Base-by-base conservation (phyloP, 805 yeast genomes). In the Teunomyces tritomae region DNA sequence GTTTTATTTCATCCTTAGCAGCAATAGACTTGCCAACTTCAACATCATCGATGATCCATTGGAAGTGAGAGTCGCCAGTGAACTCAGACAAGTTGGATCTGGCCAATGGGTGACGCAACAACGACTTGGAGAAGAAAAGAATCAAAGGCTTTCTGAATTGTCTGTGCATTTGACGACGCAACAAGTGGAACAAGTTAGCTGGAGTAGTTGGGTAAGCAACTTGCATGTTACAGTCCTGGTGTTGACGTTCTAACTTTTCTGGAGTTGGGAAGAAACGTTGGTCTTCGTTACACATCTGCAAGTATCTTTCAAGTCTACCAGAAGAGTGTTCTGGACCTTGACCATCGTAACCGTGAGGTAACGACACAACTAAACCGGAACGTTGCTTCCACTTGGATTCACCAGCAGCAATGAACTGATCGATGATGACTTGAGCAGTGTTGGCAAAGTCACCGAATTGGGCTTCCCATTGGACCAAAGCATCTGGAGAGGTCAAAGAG, bases 271-370 rank as follows among this genome's bases (percentile, higher is more conserved):
- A 94, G 61, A 64, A 73, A 74, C 98, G 87, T 62, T 89, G 89
- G 70, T 94, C 99, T 76, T 94, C 99, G 68, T 91, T 91, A 65
- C 96, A 86, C 65, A 94, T 74, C 77, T 89, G 96, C 71, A 94
- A 79, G 76, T 90, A 94, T 78, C 99, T 85, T 78, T 94, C 99
- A 47, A 94, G 73, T 80, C 98, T 86, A 63, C 96, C 98, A 48
- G 96, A 88, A 26, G 99, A 94, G 75, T 94, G 99, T 78, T 94
- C 99, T 57, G 99, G 98, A 63, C 99, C 99, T 78, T 94, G 99
- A 57, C 99, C 99, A 69, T 94, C 99, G 70, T 91, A 94, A 76
- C 99, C 99, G 69, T 94, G 99, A 49, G 99, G 99, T 72, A 94
- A 80, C 3, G 97, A 89, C 59, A 94, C 74, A 33, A 94, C 96